Evolutionary conservation across 768 basidiomycete genomes (phyloP).

Genomic region (Hygrophorus russula): DNA sequence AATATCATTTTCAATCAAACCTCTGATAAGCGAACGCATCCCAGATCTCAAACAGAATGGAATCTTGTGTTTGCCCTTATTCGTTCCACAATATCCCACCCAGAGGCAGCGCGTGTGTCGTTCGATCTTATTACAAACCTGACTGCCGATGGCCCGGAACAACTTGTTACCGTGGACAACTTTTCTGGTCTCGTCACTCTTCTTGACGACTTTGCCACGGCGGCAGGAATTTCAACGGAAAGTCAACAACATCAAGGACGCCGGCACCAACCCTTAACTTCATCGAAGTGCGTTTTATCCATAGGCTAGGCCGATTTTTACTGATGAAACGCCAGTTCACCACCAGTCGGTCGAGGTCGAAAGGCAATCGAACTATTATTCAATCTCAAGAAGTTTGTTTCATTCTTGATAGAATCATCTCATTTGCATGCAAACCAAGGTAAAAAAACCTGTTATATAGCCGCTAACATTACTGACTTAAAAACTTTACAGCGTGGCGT

Average conservation of each 20-base stretch:
- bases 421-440: conserved; percentile 31
- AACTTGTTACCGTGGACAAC: conserved; percentile 65
- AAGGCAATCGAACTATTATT: conserved; percentile 75
- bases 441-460: conserved; percentile 12
- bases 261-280: conserved; percentile 35
- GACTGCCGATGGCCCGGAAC: conserved; percentile 47
- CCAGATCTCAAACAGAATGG: conserved; percentile 91
- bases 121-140: conserved; percentile 68
- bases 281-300: conserved; percentile 33
- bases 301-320: not conserved
- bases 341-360: conserved; percentile 68
- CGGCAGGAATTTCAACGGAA: conserved; percentile 50
- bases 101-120: conserved; percentile 78
- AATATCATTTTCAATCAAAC: not conserved
- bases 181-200: conserved; percentile 69
- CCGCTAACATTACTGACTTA: not conserved
- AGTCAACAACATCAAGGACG: conserved; percentile 44
- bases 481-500: conserved; percentile 50
- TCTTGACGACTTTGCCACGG: conserved; percentile 78
- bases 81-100: conserved; percentile 73
- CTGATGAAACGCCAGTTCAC: conserved; percentile 38
- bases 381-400: conserved; percentile 56
- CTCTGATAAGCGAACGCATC: conserved; percentile 3
- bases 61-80: conserved; percentile 83
- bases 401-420: conserved; percentile 42